A percentile compares a stretch with the other conserved stretches of the same genome.
Evolutionary conservation across 441 rosid species (phyloP).

Genomic region (Aquilaria agallochum): DNA sequence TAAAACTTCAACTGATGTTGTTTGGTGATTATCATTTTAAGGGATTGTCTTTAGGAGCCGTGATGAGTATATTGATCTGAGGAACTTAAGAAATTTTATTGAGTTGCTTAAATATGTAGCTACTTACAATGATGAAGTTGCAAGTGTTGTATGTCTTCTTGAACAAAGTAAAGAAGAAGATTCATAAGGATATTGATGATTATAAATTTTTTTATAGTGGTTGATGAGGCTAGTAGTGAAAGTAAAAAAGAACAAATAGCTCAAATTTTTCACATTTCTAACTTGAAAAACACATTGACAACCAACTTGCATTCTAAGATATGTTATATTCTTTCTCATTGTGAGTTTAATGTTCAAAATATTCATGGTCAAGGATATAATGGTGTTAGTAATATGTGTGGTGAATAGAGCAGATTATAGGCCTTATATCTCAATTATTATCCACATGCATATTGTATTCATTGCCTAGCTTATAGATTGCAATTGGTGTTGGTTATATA

Average conservation of each 20-base stretch:
- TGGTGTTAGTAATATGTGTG: neutral
- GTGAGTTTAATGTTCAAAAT: neutral
- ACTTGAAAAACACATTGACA: no score
- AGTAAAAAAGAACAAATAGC: neutral
- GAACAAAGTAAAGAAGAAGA: neutral
- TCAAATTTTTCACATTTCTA: neutral
- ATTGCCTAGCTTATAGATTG: neutral
- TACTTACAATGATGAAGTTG: neutral
- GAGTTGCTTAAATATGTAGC: neutral
- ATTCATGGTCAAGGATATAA: neutral
- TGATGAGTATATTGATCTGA: neutral
- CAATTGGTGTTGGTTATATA: neutral
- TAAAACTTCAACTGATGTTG: neutral
- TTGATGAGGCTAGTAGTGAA: neutral
- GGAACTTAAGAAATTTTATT: neutral
- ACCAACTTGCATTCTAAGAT: neutral
- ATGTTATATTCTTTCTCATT: neutral
- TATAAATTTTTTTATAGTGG: no score
- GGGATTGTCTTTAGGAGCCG: neutral
- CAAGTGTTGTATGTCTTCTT: neutral
- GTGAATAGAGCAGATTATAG: neutral
- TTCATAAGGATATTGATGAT: no score
- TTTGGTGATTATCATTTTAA: neutral
- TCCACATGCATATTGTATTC: neutral
- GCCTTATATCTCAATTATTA: neutral